Evolutionary conservation across 306 rosid species (phyloP), one percentile per base, ranked within the genome.

Genomic region (Luffa aegyptiaca): DNA sequence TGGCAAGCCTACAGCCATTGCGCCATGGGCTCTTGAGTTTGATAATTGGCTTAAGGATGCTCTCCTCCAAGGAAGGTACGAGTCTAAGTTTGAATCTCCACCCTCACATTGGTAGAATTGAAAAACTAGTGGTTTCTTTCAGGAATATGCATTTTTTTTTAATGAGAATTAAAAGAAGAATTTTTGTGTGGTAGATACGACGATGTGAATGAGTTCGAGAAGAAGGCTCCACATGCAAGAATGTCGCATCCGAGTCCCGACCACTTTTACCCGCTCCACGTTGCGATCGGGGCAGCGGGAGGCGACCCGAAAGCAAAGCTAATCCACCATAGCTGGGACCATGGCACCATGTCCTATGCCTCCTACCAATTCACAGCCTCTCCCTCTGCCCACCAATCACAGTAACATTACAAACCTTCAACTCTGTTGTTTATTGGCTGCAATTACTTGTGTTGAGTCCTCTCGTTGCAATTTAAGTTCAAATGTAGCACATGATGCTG

Each of bases 241-340:
- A 86, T n/a, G 88, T 93, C 97, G 45, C 98, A 90, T 75, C 98
- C 97, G 0, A 78, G 78, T 84, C 94, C 97, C 0, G 98, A 94
- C 70, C 98, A 94, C 59, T 86, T 94, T 55, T 94, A 71, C 59
- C 98, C 98, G 0, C 68, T 94, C 76, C 94, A 92, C 6, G 92
- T 94, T 17, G 98, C 98, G 16, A 81, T 88, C 61, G 98, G 97
- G 18, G 97, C 98, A 5, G 94, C 96, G 3, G 94, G 96, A 44
- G 88, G 66, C 49, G 44, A 79, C 59, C 31, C 94, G 0, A 88
- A 89, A 84, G 88, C 96, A 0, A 89, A 90, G 81, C 84, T 84
- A 53, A 83, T 92, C 46, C 98, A 92, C 80, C 83, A 75, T 57
- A 88, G 93, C 75, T 89, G 93, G 91, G 83, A 82, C 8, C 12